phyloP scores from a whole-genome alignment of 768 basidiomycete species.

The Jaapia argillacea region DNA sequence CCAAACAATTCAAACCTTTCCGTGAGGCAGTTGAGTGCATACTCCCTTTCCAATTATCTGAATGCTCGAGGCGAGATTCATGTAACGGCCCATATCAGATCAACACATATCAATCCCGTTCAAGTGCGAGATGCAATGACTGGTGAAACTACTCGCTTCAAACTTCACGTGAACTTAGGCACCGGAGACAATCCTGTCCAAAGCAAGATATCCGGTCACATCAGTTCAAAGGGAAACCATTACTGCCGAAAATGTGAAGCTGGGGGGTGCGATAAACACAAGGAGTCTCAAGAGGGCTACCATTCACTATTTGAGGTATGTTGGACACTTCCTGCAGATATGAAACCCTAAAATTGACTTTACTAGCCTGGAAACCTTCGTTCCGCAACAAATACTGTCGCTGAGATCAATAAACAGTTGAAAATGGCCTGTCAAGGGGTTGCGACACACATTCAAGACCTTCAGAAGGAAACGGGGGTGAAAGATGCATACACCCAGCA shows the following conservation, averaged over 20 bases:
- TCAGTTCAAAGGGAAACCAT: constrained; percentile 7
- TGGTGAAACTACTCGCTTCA: constrained; percentile 12
- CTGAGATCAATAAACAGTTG: constrained; percentile 6
- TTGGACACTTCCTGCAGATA: neutral
- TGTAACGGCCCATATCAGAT: constrained; percentile 10
- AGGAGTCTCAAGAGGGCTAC: constrained; percentile 1
- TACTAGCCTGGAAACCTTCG: neutral
- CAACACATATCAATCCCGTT: constrained; percentile 22
- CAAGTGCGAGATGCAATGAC: constrained; percentile 19
- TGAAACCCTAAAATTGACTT: neutral
- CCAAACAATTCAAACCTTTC: constrained; percentile 8
- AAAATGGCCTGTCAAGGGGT: neutral
- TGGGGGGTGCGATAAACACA: constrained; percentile 2
- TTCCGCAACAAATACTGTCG: neutral
- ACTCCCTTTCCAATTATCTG: too few species aligned
- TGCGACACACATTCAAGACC: neutral
- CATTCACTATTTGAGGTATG: neutral
- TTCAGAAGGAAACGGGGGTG: constrained; percentile 1
- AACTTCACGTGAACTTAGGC: constrained; percentile 12
- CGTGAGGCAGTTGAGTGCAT: constrained; percentile 5
- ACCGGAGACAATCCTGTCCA: constrained; percentile 12
- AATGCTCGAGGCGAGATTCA: neutral
- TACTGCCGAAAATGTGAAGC: constrained; percentile 7
- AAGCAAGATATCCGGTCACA: constrained; percentile 6
- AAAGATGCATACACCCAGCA: constrained; percentile 2